A percentile compares a stretch with the other conserved stretches of the same genome.
Conservation (phyloP, 192 early-diverging fungal species). For the Coemansia sp. region DNA sequence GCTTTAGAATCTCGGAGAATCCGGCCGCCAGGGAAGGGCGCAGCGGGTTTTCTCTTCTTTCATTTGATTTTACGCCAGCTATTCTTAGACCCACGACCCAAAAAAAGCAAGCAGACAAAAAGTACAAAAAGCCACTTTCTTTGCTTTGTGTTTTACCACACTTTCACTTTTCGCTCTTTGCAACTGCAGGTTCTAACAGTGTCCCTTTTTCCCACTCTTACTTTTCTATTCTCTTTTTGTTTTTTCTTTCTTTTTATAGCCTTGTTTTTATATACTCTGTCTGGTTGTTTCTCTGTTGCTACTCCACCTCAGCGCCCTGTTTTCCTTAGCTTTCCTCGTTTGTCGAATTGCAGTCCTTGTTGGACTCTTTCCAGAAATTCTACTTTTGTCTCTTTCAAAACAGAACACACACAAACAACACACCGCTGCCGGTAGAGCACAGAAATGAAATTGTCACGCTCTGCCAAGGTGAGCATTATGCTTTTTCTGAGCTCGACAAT, state of each 20-base stretch:
- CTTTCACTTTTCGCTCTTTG: background rate
- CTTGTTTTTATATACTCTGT: slow-evolving; percentile 6
- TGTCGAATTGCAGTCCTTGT: background rate
- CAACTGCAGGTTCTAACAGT: too few relatives aligned
- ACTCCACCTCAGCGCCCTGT: background rate
- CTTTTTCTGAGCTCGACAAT: slow-evolving; percentile 64
- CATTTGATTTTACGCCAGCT: too few relatives aligned
- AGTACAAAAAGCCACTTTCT: background rate
- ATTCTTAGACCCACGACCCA: too few relatives aligned
- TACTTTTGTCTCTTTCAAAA: background rate
- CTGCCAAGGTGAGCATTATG: slow-evolving; percentile 61
- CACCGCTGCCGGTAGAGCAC: background rate
- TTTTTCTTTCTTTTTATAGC: slow-evolving; percentile 9
- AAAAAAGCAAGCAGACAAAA: background rate
- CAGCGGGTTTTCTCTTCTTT: too few relatives aligned
- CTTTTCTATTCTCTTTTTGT: background rate
- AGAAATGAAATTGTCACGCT: slow-evolving; percentile 50
- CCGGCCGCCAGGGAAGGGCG: too few relatives aligned
- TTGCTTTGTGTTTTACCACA: background rate
- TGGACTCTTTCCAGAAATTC: background rate
- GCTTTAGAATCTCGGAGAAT: background rate
- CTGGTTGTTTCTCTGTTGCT: slow-evolving; percentile 3
- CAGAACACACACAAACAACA: background rate
- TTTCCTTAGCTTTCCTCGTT: slow-evolving; percentile 1
- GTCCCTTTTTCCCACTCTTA: background rate